Evolutionary conservation across 192 early-diverging fungal genomes (phyloP).

Genomic region (Gorgonomyces haynaldii): DNA sequence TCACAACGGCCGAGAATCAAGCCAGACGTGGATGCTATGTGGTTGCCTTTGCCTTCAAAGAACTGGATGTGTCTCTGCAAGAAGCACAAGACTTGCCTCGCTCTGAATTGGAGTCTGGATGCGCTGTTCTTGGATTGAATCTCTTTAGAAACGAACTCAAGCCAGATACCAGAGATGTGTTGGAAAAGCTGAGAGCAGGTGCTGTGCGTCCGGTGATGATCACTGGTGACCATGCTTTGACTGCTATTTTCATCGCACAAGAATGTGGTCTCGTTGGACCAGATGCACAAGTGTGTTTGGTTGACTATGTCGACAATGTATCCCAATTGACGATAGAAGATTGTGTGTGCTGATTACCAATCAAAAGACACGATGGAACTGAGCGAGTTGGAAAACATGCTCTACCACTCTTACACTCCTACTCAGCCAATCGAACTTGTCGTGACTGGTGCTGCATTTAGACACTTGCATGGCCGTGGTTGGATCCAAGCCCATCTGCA

Average conservation of each 20-base stretch:
- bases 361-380: too few relatives aligned
- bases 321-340: too few relatives aligned
- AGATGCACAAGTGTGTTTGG: slow-evolving; percentile 30
- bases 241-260: slow-evolving; percentile 59
- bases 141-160: slow-evolving; percentile 72
- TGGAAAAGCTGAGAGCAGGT: slow-evolving; percentile 53
- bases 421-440: slow-evolving; percentile 59
- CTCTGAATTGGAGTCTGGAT: slow-evolving; percentile 46
- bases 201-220: slow-evolving; percentile 68
- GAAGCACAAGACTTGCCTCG: too few relatives aligned
- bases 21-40: slow-evolving; percentile 71
- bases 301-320: slow-evolving; percentile 9
- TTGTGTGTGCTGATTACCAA: too few relatives aligned
- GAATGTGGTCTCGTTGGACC: slow-evolving; percentile 50
- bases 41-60: slow-evolving; percentile 54
- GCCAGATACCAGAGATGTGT: slow-evolving; percentile 52
- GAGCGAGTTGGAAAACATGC: slow-evolving; percentile 7
- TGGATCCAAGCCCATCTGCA: slow-evolving; percentile 43
- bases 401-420: slow-evolving; percentile 7
- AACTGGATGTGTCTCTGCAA: slow-evolving; percentile 37
- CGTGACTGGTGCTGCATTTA: slow-evolving; percentile 59
- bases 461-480: slow-evolving; percentile 26
- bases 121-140: slow-evolving; percentile 45
- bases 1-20: slow-evolving; percentile 37
- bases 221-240: slow-evolving; percentile 69